Evolutionary conservation across 2,329 filamentous ascomycete species (phyloP), one percentile per base, ranked within the genome.

Genomic region (Aotearoamyces nothofagi): DNA sequence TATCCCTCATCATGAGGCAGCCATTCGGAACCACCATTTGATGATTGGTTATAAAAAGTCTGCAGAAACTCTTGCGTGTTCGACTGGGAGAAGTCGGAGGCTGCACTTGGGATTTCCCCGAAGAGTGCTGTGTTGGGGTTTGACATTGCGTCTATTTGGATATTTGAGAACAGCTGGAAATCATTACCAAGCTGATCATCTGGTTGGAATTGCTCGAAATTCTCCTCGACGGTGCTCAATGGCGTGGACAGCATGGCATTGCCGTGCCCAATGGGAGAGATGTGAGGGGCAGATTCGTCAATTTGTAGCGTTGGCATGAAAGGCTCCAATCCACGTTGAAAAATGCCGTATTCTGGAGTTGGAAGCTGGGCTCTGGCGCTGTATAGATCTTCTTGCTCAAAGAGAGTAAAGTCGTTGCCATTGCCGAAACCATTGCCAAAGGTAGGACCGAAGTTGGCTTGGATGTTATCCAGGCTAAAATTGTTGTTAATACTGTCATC

Each of bases 201-300:
- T 9, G 38, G 22, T 17, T 43, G 32, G 25, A 11, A 17, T 11
- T 39, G 32, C 13, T 42, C 40, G 24, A 46, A 48, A 3, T 43
- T 45, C 31, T 82, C 76, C 35, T 83, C 77, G 15, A 71, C 60
- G 14, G 69, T 65, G 11, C 58, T 56, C 34, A 71, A 51, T 26
- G 78, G 72, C 7, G 77, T 78, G 52, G 64, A 78, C 17, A 82
- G 62, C 56, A 80, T 78, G 2, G 71, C 57, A 34, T 77, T 73
- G 19, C 66, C 63, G 42, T 81, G 76, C 4, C 73, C 78, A 30
- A 63, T 61, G 6, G 77, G 76, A 3, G 78, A 83, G 36, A 82
- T 65, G 35, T 80, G 74, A 15, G 61, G 54, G 19, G 51, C 46
- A 5, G 53, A 41, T 20, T 45, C 38, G n/a, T 37, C 25, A 19